Conservation (phyloP, 371 early-diverging fungal genomes). For the Actinomortierella ambigua region DNA sequence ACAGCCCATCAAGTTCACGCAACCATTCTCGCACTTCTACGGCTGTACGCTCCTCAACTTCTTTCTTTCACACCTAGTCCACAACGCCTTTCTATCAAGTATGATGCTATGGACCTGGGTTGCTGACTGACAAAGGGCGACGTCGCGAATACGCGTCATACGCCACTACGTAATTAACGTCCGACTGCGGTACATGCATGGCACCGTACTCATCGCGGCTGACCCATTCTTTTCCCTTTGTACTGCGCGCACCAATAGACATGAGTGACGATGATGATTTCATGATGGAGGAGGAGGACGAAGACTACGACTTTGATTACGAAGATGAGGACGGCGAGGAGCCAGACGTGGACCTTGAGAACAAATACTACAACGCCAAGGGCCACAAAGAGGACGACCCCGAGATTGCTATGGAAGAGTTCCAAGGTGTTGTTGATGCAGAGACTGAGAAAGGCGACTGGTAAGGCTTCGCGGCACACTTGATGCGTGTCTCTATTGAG, state of each 20-base stretch:
- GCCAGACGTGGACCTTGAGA: slow-evolving; percentile 88
- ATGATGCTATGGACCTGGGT: no score
- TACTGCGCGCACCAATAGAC: background rate
- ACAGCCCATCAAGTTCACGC: background rate
- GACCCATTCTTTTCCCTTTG: no score
- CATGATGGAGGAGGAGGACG: slow-evolving; percentile 54
- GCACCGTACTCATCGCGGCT: no score
- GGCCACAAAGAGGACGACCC: slow-evolving; percentile 88
- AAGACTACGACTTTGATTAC: slow-evolving; percentile 91
- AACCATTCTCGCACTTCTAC: no score
- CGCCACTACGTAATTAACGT: no score
- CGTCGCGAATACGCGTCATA: no score
- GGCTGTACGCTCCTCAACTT: no score
- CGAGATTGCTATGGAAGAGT: slow-evolving; percentile 77
- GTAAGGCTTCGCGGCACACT: slow-evolving; percentile 48
- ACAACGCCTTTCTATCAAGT: no score
- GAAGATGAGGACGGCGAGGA: slow-evolving; percentile 89
- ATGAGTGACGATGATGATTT: slow-evolving; percentile 61
- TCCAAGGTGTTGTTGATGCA: slow-evolving; percentile 80
- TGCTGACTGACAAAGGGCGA: no score
- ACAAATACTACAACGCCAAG: slow-evolving; percentile 96
- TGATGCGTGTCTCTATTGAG: background rate
- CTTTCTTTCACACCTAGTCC: no score
- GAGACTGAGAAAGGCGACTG: slow-evolving; percentile 87
- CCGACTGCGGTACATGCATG: no score